These are phyloP conservation scores for Lumnitzera littorea DNA, from an alignment of 345 rosid genomes.

Conservation along the genomic window DNA sequence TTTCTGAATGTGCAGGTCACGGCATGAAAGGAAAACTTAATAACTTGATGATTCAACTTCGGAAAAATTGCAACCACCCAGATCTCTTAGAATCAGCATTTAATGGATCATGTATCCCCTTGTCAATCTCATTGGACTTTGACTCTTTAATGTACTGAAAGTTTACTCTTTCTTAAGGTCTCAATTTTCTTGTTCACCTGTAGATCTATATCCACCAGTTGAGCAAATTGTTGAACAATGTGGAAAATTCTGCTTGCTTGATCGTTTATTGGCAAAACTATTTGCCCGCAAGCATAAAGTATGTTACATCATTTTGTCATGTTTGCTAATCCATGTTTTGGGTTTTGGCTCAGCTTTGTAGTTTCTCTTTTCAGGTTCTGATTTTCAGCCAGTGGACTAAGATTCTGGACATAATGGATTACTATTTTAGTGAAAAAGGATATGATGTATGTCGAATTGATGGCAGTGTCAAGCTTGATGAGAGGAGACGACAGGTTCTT, in stretches of 20 bases:
- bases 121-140: slow-evolving; percentile 2
- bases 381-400: slow-evolving; percentile 91
- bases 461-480: slow-evolving; percentile 66
- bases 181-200: slow-evolving; percentile 5
- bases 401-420: slow-evolving; percentile 85
- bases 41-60: slow-evolving; percentile 71
- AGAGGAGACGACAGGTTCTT: slow-evolving; percentile 81
- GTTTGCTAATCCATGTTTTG: slow-evolving; percentile 5
- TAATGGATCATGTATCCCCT: slow-evolving; percentile 57
- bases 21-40: slow-evolving; percentile 68
- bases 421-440: slow-evolving; percentile 88
- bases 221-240: slow-evolving; percentile 81
- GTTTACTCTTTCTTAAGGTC: slow-evolving; percentile 6
- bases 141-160: neutral
- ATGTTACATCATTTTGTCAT: slow-evolving; percentile 16
- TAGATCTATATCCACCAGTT: slow-evolving; percentile 76
- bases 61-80: slow-evolving; percentile 98
- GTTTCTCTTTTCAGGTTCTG: slow-evolving; percentile 47
- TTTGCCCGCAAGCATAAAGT: slow-evolving; percentile 77
- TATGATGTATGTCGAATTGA: slow-evolving; percentile 87
- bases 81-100: slow-evolving; percentile 70
- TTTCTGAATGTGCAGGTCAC: slow-evolving; percentile 30
- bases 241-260: slow-evolving; percentile 84
- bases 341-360: slow-evolving; percentile 14
- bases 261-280: slow-evolving; percentile 50